Evolutionary conservation across 2,329 filamentous ascomycete genomes (phyloP), one percentile per base, ranked within the genome.

Genomic region (Verticillium nubilum): DNA sequence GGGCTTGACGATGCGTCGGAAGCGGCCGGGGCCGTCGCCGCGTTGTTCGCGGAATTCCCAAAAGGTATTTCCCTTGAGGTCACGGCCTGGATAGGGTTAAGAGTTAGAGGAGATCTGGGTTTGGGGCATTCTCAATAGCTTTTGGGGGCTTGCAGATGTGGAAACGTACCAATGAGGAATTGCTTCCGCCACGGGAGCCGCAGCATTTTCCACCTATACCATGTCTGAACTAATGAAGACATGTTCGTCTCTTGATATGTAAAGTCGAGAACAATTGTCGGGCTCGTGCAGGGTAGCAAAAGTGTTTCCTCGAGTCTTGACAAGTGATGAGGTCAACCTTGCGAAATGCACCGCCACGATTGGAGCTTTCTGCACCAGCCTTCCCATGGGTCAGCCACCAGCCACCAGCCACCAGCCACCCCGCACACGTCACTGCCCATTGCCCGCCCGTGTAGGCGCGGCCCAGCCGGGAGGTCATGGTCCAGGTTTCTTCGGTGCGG

Each of bases 11-110:
- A 88, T 87, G 69, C 86, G 83, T 31, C 86, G 82, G 79, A 82
- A 83, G 64, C 83, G 81, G 33, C 69, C 65, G 53, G 71, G 60
- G 19, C 62, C 65, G 59, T 71, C 67, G 61, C 73, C 73, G 58
- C 78, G 76, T 6, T 73, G 66, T 64, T 86, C 80, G 60, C 79
- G 79, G 73, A 89, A 88, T 67, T 88, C 84, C 86, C 86, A 89
- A 76, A 83, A 89, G 4, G 86, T 88, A 74, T 89, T 88, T 59
- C 86, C 85, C 26, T 83, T 68, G 60, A 88, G 83, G 68, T 89
- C 86, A 66, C 82, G 78, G 64, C 86, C 86, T 88, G 63, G 25
- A 50, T 23, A 13, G 29, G 29, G 29, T n/a, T 9, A 23, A 23
- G 19, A 47, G 42, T 23, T 13, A 47, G 33, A 37, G 33, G 3